phyloP scores from a whole-genome alignment of 2,329 filamentous ascomycete species.

The Penicillium sp. region DNA sequence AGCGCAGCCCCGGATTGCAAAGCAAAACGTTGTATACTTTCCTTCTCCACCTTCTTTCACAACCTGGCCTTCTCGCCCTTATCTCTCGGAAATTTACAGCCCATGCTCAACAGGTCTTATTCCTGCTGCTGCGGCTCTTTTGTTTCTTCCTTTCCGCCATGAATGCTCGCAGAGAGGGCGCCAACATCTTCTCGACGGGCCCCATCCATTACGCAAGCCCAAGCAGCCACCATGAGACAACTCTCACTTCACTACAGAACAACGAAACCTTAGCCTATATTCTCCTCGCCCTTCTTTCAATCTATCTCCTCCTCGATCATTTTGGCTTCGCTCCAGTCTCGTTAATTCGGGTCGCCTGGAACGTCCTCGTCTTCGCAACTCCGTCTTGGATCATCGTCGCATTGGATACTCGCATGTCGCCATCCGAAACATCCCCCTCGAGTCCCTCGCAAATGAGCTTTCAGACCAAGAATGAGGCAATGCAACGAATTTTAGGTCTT shows the following conservation, averaged over 20 bases:
- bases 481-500: conserved; percentile 64
- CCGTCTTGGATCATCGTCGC: conserved; percentile 43
- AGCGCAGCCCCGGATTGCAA: conserved; percentile 23
- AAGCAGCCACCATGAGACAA: conserved; percentile 36
- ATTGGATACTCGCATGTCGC: conserved; percentile 54
- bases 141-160: conserved; percentile 30
- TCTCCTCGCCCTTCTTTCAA: conserved; percentile 28
- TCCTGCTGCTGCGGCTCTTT: conserved; percentile 23
- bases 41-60: conserved; percentile 7
- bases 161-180: conserved; percentile 35
- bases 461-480: conserved; percentile 62
- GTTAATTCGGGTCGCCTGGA: conserved; percentile 38
- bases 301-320: conserved; percentile 32
- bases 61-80: neutral
- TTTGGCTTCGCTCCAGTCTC: conserved; percentile 31
- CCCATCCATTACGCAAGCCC: conserved; percentile 25
- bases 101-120: conserved; percentile 16
- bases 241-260: conserved; percentile 27
- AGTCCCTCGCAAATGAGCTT: conserved; percentile 37
- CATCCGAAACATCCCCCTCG: conserved; percentile 42
- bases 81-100: neutral
- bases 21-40: conserved; percentile 10
- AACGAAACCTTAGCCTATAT: conserved; percentile 31
- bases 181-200: conserved; percentile 31
- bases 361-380: conserved; percentile 39